Conservation (phyloP, 371 early-diverging fungal species). For the Circinella umbellata region DNA sequence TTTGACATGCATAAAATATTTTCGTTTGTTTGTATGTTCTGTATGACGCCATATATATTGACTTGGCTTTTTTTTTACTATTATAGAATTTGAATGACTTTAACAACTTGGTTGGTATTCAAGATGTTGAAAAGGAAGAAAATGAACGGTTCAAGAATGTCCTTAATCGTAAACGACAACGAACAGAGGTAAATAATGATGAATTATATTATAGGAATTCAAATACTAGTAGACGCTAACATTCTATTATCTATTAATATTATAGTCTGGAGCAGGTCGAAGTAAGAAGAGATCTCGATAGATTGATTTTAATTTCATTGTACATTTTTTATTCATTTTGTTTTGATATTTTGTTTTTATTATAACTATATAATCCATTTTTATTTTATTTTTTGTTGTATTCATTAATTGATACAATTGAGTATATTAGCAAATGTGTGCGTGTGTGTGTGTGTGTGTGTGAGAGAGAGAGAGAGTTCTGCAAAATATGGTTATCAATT, state of each 20-base stretch:
- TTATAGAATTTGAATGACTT: slow-evolving; percentile 73
- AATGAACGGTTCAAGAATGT: slow-evolving; percentile 59
- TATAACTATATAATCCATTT: background rate
- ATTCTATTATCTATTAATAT: no score
- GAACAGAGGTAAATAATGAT: slow-evolving; percentile 5
- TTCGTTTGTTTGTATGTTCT: background rate
- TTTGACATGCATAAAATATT: background rate
- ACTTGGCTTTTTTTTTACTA: no score
- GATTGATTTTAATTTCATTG: background rate
- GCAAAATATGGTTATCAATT: no score
- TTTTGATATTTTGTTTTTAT: background rate
- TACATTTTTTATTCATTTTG: background rate
- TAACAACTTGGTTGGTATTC: slow-evolving; percentile 64
- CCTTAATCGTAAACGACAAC: slow-evolving; percentile 51
- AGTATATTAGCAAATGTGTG: no score
- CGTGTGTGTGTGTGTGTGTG: no score
- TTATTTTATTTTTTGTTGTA: background rate
- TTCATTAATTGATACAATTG: no score
- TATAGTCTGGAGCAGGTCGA: slow-evolving; percentile 11
- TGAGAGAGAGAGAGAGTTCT: no score
- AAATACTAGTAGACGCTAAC: no score
- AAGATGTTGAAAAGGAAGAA: slow-evolving; percentile 59
- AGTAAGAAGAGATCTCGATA: slow-evolving; percentile 12
- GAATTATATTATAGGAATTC: no score
- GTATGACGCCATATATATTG: background rate